Base-by-base conservation (phyloP, 805 yeast species). In the Metschnikowia gelsemii region DNA sequence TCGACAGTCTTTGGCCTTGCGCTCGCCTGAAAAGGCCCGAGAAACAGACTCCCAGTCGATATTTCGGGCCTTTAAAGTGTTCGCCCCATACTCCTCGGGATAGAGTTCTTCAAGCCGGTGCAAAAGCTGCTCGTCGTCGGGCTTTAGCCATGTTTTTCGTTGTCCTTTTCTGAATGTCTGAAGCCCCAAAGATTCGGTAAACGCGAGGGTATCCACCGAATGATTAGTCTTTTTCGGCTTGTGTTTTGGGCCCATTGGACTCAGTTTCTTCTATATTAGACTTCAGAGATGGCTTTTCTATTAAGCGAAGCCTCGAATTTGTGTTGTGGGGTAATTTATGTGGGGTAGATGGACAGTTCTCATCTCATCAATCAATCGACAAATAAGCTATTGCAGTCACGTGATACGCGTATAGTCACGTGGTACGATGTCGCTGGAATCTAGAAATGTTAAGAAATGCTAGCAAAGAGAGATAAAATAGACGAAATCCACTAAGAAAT, bases 1-100 rank as follows among this genome's bases (percentile, higher is more conserved):
- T 25, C 88, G 75, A 57, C 96, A 85, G 58, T 88, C 95, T 54
- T 85, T 87, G 9, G 87, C 74, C 52, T 84, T 82, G 39, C 96
- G 60, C 8, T 30, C 28, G 25, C 68, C 55, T 48, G 71, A 64
- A 65, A 73, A 56, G 45, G 65, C 50, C 49, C 68, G 50, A 11
- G 82, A 76, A 29, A 82, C 71, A 39, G 49, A 46, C 23, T 81
- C 86, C 95, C 95, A 85, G 39, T 79, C 72, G 8, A 84, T 71
- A 0, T 48, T 43, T 21, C 75, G 78, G 0, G 63, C 51, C 29
- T 64, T 61, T 5, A 71, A 51, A 3, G 52, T 49, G 12, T 58
- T 47, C 8, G 19, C 23, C 19, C 37, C 42, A 18, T 44, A 28
- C 13, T 57, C 51, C 12, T 57, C 52, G 0, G 58, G 54, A 43